Evolutionary conservation across 495 filamentous ascomycete species (phyloP), one percentile per base, ranked within the genome.

Genomic region (Lasiosphaeria miniovina): DNA sequence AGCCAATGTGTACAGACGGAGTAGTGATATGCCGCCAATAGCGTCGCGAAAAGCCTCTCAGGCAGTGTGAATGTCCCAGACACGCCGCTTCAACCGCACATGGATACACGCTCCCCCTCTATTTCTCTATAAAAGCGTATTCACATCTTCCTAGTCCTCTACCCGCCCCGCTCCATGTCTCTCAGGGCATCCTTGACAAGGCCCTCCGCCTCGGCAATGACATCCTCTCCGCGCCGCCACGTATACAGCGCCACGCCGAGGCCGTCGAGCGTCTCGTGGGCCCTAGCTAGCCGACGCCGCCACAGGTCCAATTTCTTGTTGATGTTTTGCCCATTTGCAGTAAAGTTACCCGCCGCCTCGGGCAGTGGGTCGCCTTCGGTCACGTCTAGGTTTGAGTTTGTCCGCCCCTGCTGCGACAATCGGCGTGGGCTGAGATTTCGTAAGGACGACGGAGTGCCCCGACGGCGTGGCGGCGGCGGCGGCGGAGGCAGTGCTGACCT

Each of bases 161-260:
- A 2, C 24, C 24, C 24, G 24, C 24, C 14, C 14, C 14, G 12
- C 10, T 43, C 71, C 71, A 75, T 74, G 59, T 71, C 67, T 60
- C 65, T 69, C 64, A 78, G 17, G 12, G 69, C 79, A 62, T 71
- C 73, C 59, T 65, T 69, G 12, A 83, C 77, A 51, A 83, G 73
- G 31, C 78, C 78, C 56, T 76, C 70, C 7, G 80, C 80, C 63
- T 82, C 80, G 6, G 64, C 62, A 45, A 79, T 71, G 17, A 90
- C 88, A 80, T 98, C 94, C n/a, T 77, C 79, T 1, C 94, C 94
- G 5, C 84, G 84, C 48, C 91, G 81, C 94, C 94, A 98, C 59
- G 83, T 93, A 59, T 88, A 84, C 58, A 99, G 72, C 61, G 84
- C 73, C 0, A 98, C 90, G 3, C 88, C 89, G 53, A 83, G 76